Base-by-base conservation (phyloP, 192 early-diverging fungal genomes). In the Backusella tarrabulga region DNA sequence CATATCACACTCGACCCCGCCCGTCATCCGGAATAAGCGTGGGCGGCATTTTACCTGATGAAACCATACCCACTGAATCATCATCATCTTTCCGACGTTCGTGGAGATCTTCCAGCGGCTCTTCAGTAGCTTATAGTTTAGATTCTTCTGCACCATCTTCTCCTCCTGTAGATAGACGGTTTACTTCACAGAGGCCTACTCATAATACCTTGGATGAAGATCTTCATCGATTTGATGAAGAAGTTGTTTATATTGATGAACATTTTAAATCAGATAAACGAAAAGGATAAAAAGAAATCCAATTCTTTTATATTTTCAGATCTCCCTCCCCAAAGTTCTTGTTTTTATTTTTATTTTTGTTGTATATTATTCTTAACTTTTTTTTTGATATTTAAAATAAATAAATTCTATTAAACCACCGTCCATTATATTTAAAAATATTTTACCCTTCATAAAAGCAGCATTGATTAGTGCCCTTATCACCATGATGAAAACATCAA, bases 41-140 rank as follows among this genome's bases (percentile, higher is more conserved):
- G 9, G 76, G 76, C 12, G 76, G 76, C 3, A 40, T 77, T 0
- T 34, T 77, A 41, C 69, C 76, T 4, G 76, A 77, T 67, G 41
- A 66, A 14, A 42, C 23, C 26, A 42, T 66, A 21, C n/a, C 26
- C 34, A 44, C 74, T 11, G 15, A 35, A 19, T 21, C 54, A n/a
- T 15, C 23, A 8, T 15, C 23, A 8, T 67, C 40, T 4, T 42
- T 42, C 21, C 44, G 74, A 44, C 35, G 66, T 40, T 75, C 74
- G 8, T 75, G 60, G 56, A 32, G 67, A 67, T 75, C 74, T 34
- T 75, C 63, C 67, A 40, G 34, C 1, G 36, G 52, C 9, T 63
- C 73, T 12, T 41, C 38, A 17, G n/a, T 38, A 8, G 36, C 26
- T n/a, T 68, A 40, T 36, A 68, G 26, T 46, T 50, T 41, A 46